Base-by-base conservation (phyloP, 2,329 filamentous ascomycete genomes). In the Aspergillus sp. region DNA sequence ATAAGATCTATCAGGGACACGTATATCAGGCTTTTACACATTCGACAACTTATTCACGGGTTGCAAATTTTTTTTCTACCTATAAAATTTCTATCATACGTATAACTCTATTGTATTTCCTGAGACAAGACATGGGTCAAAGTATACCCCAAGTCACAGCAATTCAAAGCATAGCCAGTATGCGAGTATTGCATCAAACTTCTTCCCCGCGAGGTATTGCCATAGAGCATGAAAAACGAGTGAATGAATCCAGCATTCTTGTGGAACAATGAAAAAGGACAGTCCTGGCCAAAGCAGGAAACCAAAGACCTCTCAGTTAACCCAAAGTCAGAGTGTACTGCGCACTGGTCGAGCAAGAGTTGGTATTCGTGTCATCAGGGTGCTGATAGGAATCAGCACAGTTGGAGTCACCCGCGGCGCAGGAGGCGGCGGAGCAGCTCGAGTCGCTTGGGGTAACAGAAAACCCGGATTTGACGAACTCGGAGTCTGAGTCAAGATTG, bases 251-350 rank as follows among this genome's bases (percentile, higher is more conserved):
- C 35, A 38, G 35, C 35, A 38, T 38, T 13, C 35, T 16, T 17
- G 14, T 38, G 3, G 14, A 17, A 38, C 13, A n/a, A 38, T 9
- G 13, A 38, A 11, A 30, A 8, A 30, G 7, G 26, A 8, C 10
- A 30, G 24, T 17, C 35, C 35, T n/a, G 16, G 14, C 35, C 14
- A 11, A 38, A 38, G 16, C 14, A 38, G 16, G 14, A 17, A 38
- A 14, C 14, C 35, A 38, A 38, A 38, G 14, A n/a, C 6, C 14
- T 5, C 35, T 16, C 14, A 14, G 5, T 13, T 57, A 62, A 50
- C 64, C 65, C 26, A 67, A 24, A 10, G 52, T 64, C 68, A 82
- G 36, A 75, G 80, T 57, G 55, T 72, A 54, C 52, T 62, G 53
- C 24, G 59, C 54, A 11, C 51, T 50, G 24, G 62, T 26, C 4